A percentile compares a stretch with the other conserved stretches of the same genome.
Conservation (phyloP, 352 stramenopile genomes). For the Aphanomyces euteiches region DNA sequence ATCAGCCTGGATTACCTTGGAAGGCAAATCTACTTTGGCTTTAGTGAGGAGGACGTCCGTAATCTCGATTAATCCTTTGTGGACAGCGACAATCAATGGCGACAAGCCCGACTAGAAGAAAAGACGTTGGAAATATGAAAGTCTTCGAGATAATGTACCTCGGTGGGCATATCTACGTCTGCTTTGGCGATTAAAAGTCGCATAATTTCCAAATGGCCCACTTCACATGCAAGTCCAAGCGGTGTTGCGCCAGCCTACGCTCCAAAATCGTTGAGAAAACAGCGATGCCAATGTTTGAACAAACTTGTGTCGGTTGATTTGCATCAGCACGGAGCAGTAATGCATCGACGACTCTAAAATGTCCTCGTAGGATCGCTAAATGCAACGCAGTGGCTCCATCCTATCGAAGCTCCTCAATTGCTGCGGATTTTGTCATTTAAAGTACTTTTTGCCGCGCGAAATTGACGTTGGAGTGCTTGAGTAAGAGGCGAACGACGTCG, state of each 20-base stretch:
- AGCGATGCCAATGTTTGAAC: neutral
- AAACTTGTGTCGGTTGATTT: neutral
- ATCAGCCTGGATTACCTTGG: neutral
- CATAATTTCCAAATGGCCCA: neutral
- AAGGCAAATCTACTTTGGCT: neutral
- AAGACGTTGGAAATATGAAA: too few relatives aligned
- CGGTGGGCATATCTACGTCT: neutral
- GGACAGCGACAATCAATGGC: neutral
- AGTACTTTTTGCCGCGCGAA: neutral
- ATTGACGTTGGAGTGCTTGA: neutral
- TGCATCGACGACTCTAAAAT: conserved; percentile 77
- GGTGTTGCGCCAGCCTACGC: neutral
- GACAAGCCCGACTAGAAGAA: neutral
- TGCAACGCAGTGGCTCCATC: conserved; percentile 76
- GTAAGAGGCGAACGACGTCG: conserved; percentile 49
- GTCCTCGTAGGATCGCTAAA: conserved; percentile 71
- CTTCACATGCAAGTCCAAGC: neutral
- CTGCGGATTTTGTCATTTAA: neutral
- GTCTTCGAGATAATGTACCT: neutral
- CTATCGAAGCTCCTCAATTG: conserved; percentile 30
- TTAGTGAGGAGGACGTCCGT: neutral
- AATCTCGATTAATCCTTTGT: neutral
- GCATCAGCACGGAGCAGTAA: conserved; percentile 29
- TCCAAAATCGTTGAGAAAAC: neutral
- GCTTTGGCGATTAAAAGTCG: neutral